A percentile compares a stretch with the other conserved stretches of the same genome.
phyloP scores from a whole-genome alignment of 352 stramenopile genomes.

The Phytophthora agathidicida region DNA sequence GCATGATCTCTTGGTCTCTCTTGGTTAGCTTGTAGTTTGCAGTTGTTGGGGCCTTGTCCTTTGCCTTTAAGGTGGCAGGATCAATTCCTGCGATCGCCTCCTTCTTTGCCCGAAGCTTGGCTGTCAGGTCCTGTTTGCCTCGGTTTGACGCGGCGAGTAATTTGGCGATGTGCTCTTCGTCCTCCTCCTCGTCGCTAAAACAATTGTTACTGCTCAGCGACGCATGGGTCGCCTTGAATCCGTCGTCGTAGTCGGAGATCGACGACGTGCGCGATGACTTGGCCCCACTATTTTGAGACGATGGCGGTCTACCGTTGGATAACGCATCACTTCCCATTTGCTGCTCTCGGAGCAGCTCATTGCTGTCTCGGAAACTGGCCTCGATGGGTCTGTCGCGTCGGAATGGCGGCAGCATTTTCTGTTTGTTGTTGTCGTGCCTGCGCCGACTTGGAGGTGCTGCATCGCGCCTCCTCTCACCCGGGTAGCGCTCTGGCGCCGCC shows the following conservation, averaged over 20 bases:
- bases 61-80: constrained; percentile 25
- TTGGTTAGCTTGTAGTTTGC: constrained; percentile 42
- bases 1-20: constrained; percentile 45
- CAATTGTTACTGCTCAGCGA: constrained; percentile 27
- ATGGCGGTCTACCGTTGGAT: constrained; percentile 8
- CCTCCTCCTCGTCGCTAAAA: constrained; percentile 32
- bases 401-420: constrained; percentile 12
- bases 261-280: constrained; percentile 29
- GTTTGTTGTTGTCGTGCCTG: constrained; percentile 22
- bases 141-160: constrained; percentile 36
- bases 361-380: constrained; percentile 19
- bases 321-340: constrained; percentile 1
- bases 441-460: constrained; percentile 1
- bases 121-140: constrained; percentile 18
- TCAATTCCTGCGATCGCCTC: constrained; percentile 35
- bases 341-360: constrained; percentile 10
- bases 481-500: constrained; percentile 10
- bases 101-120: constrained; percentile 35
- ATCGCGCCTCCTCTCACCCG: constrained; percentile 17
- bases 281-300: constrained; percentile 28
- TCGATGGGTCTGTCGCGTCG: constrained; percentile 11
- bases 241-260: constrained; percentile 36
- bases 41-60: constrained; percentile 23
- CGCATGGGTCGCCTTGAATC: constrained; percentile 32
- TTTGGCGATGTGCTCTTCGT: constrained; percentile 30